These are phyloP conservation scores for Casuarina equisetifolia DNA, from an alignment of 306 rosid genomes.

Conservation along the genomic window DNA sequence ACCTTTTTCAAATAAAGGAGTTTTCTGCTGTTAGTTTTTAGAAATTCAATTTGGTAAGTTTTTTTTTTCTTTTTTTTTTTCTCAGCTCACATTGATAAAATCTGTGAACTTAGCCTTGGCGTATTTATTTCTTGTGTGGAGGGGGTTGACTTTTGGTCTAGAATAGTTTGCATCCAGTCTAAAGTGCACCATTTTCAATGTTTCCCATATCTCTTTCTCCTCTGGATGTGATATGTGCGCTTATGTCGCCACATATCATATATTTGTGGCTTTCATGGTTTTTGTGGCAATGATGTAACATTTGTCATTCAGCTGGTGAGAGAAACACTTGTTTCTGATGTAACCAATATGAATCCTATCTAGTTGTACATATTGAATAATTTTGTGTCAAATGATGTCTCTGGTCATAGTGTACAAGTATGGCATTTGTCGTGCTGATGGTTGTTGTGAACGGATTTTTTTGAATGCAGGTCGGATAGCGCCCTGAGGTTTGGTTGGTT, in stretches of 20 bases:
- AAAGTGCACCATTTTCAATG: not conserved
- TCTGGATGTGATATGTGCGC: not conserved
- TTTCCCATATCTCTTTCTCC: not conserved
- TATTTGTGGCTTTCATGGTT: not conserved
- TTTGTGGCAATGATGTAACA: not conserved
- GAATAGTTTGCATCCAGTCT: not conserved
- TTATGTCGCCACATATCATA: not conserved
- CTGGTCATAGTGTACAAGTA: not conserved
- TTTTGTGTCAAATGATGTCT: not conserved
- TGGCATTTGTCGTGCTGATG: slow-evolving; percentile 16
- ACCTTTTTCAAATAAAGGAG: not conserved
- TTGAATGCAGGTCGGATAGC: slow-evolving; percentile 89
- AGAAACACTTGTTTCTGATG: not conserved
- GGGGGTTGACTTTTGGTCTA: not conserved
- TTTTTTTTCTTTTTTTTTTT: not conserved
- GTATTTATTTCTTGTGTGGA: not conserved
- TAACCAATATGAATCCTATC: not conserved
- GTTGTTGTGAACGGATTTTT: not conserved
- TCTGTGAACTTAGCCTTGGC: not conserved
- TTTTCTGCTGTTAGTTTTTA: not conserved
- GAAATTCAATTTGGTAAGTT: not conserved
- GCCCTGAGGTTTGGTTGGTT: slow-evolving; percentile 95
- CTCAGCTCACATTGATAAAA: too few relatives aligned
- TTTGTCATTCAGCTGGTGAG: not conserved
- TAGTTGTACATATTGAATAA: not conserved